Evolutionary conservation across 1,284 basidiomycete genomes (phyloP).

Genomic region (Sanghuangporus weigelae): DNA sequence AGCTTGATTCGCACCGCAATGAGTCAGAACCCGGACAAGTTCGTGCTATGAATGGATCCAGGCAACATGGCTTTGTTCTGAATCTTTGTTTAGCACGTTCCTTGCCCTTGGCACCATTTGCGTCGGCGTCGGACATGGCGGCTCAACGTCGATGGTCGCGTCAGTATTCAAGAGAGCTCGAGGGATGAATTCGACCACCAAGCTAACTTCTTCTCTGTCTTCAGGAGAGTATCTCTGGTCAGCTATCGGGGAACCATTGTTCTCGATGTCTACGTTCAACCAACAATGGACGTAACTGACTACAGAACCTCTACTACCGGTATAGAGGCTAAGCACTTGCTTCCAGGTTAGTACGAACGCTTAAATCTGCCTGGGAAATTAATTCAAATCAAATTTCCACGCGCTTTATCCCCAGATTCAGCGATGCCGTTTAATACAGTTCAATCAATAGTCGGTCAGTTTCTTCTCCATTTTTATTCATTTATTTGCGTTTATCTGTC

Average conservation of each 20-base stretch:
- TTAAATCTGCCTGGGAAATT: slow-evolving; percentile 3
- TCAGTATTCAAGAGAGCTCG: slow-evolving; percentile 32
- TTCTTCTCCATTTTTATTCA: not conserved
- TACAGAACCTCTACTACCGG: slow-evolving; percentile 70
- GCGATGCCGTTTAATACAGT: slow-evolving; percentile 52
- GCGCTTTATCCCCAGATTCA: slow-evolving; percentile 31
- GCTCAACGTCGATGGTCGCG: slow-evolving; percentile 74
- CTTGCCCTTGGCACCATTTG: slow-evolving; percentile 20
- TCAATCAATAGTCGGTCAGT: slow-evolving; percentile 45
- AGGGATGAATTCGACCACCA: slow-evolving; percentile 1
- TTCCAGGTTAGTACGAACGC: slow-evolving; percentile 35
- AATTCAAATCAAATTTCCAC: not conserved
- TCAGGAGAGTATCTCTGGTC: slow-evolving; percentile 58
- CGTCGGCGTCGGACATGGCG: slow-evolving; percentile 35
- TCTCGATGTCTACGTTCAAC: slow-evolving; percentile 58
- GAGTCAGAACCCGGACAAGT: slow-evolving; percentile 14
- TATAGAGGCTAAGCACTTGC: slow-evolving; percentile 51
- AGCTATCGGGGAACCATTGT: slow-evolving; percentile 54
- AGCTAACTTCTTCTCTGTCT: slow-evolving; percentile 2
- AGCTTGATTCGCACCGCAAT: not conserved
- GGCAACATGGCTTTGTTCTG: slow-evolving; percentile 50
- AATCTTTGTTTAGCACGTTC: slow-evolving; percentile 8
- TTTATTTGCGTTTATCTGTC: not conserved
- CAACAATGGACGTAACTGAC: slow-evolving; percentile 67
- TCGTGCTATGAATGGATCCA: slow-evolving; percentile 41